Percentiles rank a stretch among this genome's conserved stretches.
Evolutionary conservation across 176 grass and related monocot genomes (phyloP).

Genomic region (Urochloa ruziziensis): DNA sequence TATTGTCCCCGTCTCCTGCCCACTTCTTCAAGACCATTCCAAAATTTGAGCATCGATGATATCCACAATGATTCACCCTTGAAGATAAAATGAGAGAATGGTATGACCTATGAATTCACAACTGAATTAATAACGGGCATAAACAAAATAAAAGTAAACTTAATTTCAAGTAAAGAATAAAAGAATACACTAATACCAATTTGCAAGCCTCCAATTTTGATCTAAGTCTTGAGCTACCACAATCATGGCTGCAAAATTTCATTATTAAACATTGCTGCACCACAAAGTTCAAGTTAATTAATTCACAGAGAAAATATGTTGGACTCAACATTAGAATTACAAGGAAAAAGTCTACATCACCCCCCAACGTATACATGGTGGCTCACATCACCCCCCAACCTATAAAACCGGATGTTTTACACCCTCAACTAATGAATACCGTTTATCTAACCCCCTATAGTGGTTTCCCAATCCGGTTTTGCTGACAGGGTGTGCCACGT

Average conservation of each 20-base stretch:
- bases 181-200: constrained; percentile 59
- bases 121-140: constrained; percentile 25
- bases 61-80: constrained; percentile 78
- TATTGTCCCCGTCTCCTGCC: constrained; percentile 13
- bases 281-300: constrained; percentile 44
- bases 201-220: constrained; percentile 52
- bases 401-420: too few relatives aligned
- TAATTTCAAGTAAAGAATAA: constrained; percentile 17
- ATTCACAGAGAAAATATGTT: constrained; percentile 1
- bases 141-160: constrained; percentile 6
- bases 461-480: too few relatives aligned
- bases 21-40: constrained; percentile 38
- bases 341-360: too few relatives aligned
- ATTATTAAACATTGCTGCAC: constrained; percentile 61
- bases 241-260: constrained; percentile 76
- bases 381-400: too few relatives aligned
- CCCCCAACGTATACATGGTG: too few relatives aligned
- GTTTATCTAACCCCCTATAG: too few relatives aligned
- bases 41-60: constrained; percentile 46
- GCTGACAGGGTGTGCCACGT: too few relatives aligned
- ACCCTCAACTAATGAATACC: too few relatives aligned
- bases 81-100: constrained; percentile 62
- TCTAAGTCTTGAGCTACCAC: constrained; percentile 27
- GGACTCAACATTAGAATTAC: too few relatives aligned
- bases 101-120: constrained; percentile 62